Percentiles rank a stretch among this genome's conserved stretches.
Evolutionary conservation across 2,329 filamentous ascomycete genomes (phyloP).

Genomic region (Tolypocladium capitatum): DNA sequence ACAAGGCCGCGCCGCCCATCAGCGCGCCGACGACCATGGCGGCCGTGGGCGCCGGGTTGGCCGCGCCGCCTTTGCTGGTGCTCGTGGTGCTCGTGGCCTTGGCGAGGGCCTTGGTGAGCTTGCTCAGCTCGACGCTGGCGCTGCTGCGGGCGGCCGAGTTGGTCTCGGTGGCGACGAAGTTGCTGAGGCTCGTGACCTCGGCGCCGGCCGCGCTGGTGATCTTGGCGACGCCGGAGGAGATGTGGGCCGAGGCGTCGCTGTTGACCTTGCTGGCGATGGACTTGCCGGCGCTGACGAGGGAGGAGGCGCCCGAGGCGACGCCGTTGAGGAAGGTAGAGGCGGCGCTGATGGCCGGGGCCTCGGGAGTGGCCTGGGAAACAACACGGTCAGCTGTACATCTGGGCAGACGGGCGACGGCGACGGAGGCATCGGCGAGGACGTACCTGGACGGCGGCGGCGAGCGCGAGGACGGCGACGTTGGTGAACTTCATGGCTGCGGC

Average conservation of each 20-base stretch:
- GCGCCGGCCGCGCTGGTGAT: conserved; percentile 10
- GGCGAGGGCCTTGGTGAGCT: conserved; percentile 7
- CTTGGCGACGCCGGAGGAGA: conserved; percentile 2
- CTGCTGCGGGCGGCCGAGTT: conserved; percentile 11
- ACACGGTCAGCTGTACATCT: neutral
- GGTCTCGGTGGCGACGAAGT: conserved; percentile 9
- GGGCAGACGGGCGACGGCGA: neutral
- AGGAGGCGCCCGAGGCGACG: neutral
- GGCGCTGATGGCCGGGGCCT: conserved; percentile 2
- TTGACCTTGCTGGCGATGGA: conserved; percentile 4
- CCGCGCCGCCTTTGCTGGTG: conserved; percentile 7
- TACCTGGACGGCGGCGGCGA: conserved; percentile 19
- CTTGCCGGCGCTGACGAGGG: neutral
- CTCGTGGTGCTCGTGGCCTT: conserved; percentile 7
- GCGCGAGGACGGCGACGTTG: conserved; percentile 16
- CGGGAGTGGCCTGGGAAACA: conserved; percentile 2
- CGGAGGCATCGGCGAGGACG: neutral
- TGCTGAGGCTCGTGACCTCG: conserved; percentile 11
- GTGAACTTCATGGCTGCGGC: conserved; percentile 24
- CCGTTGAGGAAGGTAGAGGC: neutral
- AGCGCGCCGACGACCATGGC: conserved; percentile 32
- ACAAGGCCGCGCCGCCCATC: conserved; percentile 30
- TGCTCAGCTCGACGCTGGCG: conserved; percentile 10
- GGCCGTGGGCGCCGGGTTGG: conserved; percentile 24
- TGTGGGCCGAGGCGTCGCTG: conserved; percentile 2